Base-by-base conservation (phyloP, 805 yeast species). In the Saccharomyces kudriavzevii region DNA sequence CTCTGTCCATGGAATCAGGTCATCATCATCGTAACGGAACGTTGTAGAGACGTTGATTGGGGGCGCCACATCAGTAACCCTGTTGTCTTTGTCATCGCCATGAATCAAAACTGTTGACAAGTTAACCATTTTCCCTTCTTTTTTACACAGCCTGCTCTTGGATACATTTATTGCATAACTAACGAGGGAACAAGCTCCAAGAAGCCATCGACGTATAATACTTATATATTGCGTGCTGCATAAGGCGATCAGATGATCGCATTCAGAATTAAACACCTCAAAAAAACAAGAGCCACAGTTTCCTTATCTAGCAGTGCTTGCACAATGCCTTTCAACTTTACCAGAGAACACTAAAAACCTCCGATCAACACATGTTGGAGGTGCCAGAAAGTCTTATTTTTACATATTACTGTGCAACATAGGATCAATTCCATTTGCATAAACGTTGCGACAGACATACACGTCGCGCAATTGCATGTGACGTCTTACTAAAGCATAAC, bases 41-140 rank as follows among this genome's bases (percentile, higher is more conserved):
- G 96, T 91, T 1, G 97, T 86, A 1, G 94, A 70, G 3, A 88
- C 84, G 57, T 87, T 87, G 55, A 91, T 84, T 25, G 97, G 96
- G 5, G 92, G 84, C 0, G 84, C 78, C 25, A 85, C 85, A 61
- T 86, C 91, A 0, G 78, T 63, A 5, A 82, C 87, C 57, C 87
- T 71, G 55, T 76, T 72, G 30, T 74, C 63, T 27, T 61, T 56
- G 60, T 85, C 89, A 57, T 88, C 96, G 0, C 82, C 90, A 64
- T 90, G 97, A 50, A 91, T 77, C 10, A 80, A 65, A 13, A 69
- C 66, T 6, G 90, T 85, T 4, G 81, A 1, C 79, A 82, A 4
- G 72, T 59, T 24, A 9, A 35, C 43, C 43, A 35, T 35, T 17
- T 35, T 35, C 3, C 43, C 11, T 35, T 5, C 43, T 35, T 24